Evolutionary conservation across 192 early-diverging fungal genomes (phyloP), one percentile per base, ranked within the genome.

Genomic region (Pilobolus umbonatus): DNA sequence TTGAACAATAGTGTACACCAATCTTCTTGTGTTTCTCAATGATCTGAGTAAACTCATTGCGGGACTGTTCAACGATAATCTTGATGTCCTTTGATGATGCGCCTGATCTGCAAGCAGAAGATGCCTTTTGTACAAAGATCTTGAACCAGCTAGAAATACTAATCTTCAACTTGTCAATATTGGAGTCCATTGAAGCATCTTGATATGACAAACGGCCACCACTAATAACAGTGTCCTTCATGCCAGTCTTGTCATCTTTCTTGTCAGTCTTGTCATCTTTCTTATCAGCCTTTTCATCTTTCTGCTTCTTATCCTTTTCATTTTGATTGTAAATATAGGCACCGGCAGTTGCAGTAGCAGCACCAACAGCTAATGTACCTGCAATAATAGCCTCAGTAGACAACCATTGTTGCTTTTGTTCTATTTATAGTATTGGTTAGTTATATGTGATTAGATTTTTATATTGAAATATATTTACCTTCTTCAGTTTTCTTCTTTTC

Each of bases 81-180:
- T 21, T 56, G 25, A 57, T 47, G 17, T 51, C 55, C n/a, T 45
- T 46, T 1, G 43, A 25, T 2, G 43, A 35, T 21, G 26, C 38
- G 19, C 55, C 55, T 8, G 28, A 28, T 8, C 29, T 59, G 7
- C 45, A 46, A 11, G 28, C 43, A 0, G 21, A 26, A 47, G 57
- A 47, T 0, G 57, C 55, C 21, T 50, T 34, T 7, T 52, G 34
- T 6, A 45, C 44, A 6, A 62, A 21, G 26, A 40, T 35, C 11
- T 28, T 39, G 19, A 45, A 54, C 60, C 60, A 62, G 15, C 11
- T 31, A 21, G 40, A 54, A 29, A 65, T 44, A 52, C 42, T 34
- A 1, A 38, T 25, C 19, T 65, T 58, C 12, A 56, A 24, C 40
- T 28, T 43, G 40, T 56, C 55, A 17, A 39, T 39, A 10, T 22